Conservation (phyloP, 371 early-diverging fungal genomes). For the Dichotomocladium elegans region DNA sequence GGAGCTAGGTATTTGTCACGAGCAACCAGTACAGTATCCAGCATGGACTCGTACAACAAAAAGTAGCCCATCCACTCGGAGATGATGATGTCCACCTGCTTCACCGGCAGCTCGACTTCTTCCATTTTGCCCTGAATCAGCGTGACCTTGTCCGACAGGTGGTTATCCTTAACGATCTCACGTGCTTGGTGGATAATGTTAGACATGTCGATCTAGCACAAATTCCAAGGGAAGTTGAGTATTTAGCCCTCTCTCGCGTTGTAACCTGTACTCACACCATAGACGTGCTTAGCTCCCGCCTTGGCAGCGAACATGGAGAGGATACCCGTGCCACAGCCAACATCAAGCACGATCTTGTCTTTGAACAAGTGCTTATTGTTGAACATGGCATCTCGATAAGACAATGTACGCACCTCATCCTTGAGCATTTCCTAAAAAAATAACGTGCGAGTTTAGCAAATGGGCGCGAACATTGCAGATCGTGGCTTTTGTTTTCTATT, state of each 20-base stretch:
- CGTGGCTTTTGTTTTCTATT: background rate
- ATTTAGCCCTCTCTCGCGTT: background rate
- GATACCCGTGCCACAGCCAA: constrained; percentile 95
- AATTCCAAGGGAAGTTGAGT: background rate
- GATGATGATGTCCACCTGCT: constrained; percentile 91
- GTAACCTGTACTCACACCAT: constrained; percentile 61
- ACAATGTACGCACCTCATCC: constrained; percentile 93
- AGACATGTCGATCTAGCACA: constrained; percentile 86
- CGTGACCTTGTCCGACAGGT: constrained; percentile 74
- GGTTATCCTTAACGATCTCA: constrained; percentile 88
- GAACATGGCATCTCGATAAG: constrained; percentile 90
- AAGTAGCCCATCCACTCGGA: constrained; percentile 99
- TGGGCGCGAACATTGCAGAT: background rate
- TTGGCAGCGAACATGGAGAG: constrained; percentile 95
- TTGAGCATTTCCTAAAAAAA: constrained; percentile 83
- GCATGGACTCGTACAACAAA: constrained; percentile 96
- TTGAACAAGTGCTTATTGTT: constrained; percentile 93
- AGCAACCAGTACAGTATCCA: constrained; percentile 95
- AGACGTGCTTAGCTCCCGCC: constrained; percentile 87
- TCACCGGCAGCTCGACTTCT: constrained; percentile 87
- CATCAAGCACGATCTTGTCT: constrained; percentile 96
- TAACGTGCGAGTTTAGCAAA: background rate
- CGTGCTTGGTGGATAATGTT: constrained; percentile 93
- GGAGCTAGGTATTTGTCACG: constrained; percentile 89
- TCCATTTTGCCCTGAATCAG: constrained; percentile 96